Evolutionary conservation across 1,139 yeast species (phyloP).

Genomic region (Lodderomyces orthopsilosis): DNA sequence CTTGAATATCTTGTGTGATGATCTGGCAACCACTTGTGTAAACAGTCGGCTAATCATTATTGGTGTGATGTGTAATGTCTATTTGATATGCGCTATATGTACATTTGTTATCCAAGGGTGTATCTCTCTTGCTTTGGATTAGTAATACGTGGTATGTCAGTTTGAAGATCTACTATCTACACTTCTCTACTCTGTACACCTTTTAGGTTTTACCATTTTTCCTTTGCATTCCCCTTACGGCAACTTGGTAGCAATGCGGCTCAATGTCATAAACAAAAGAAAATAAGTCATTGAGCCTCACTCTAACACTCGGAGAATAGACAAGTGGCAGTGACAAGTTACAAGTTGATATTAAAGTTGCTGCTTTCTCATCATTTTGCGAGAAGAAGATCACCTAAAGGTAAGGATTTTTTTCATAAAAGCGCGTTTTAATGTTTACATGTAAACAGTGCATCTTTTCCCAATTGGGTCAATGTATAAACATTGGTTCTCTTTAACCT

Average conservation of each 20-base stretch:
- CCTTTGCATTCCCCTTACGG: neutral
- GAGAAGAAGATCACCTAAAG: neutral
- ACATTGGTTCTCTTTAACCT: neutral
- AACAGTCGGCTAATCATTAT: slow-evolving; percentile 3
- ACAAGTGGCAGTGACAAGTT: too few species aligned
- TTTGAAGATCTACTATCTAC: neutral
- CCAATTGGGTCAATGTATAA: neutral
- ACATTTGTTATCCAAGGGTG: neutral
- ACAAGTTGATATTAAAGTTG: neutral
- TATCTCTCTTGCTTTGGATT: neutral
- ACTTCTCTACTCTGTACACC: too few species aligned
- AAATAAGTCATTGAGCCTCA: neutral
- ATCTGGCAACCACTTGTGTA: neutral
- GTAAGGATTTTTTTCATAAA: too few species aligned
- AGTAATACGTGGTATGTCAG: neutral
- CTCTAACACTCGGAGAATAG: too few species aligned
- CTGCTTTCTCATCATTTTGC: too few species aligned
- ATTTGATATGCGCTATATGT: neutral
- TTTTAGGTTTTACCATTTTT: neutral
- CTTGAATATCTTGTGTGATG: neutral
- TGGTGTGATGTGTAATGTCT: neutral
- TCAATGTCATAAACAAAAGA: neutral
- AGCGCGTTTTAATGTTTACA: neutral
- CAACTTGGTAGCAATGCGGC: neutral
- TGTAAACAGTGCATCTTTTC: too few species aligned